Evolutionary conservation across 2,329 filamentous ascomycete species (phyloP), one percentile per base, ranked within the genome.

Genomic region (Paraphoma sp.): DNA sequence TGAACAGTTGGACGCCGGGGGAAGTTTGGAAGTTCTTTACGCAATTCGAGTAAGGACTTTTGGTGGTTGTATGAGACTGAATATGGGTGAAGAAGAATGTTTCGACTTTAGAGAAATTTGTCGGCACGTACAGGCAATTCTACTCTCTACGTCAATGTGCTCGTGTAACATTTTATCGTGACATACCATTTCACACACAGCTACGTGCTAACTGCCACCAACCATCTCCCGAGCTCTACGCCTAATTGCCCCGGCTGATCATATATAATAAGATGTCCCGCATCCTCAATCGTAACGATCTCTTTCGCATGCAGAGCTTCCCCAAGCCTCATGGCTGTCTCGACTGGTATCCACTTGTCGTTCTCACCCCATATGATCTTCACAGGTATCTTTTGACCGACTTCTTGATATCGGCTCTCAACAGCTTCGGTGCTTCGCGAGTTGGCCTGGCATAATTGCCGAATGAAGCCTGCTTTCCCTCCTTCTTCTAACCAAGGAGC

Each of bases 11-110:
- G 52, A 60, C 71, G 7, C 65, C 75, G 42, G 64, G 61, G 5
- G 68, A 60, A 17, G 60, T 63, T 12, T 77, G 75, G 74, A 61
- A 53, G 9, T 77, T 77, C 56, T 77, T 77, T 40, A 56, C 61
- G n/a, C 63, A 67, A 42, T 69, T 67, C 48, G 31, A 28, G 30
- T 61, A 46, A 58, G 45, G 33, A 36, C 10, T 3, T 36, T 3
- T 36, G 14, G 33, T 10, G 10, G 33, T 14, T 36, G 31, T 36
- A 14, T 36, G 33, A 36, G 33, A 36, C 14, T 36, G 33, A 23
- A 23, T 23, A 2, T 23, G 23, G 23, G 23, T 23, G 23, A 23
- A 23, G 23, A 23, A 5, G 23, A 23, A 23, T 23, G 23, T 3
- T 5, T 5, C 5, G 5, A 23, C 23, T 23, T 23, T 23, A 5